phyloP scores from a whole-genome alignment of 1,284 basidiomycete genomes.

The Ustilago esculenta region DNA sequence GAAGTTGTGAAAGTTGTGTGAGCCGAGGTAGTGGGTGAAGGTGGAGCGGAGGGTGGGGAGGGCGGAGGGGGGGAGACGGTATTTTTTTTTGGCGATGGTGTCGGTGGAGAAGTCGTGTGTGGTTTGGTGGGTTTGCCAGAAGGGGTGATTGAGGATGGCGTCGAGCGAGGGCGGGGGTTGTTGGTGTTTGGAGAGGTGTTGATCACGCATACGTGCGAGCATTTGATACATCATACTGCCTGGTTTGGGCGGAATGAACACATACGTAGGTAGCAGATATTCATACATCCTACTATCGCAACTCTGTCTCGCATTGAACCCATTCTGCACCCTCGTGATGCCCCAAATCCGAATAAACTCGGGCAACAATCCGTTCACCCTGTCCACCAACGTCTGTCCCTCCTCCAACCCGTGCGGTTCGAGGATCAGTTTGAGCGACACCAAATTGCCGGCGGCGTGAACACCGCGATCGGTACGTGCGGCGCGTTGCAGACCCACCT shows the following conservation, averaged over 20 bases:
- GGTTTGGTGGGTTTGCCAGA: slow-evolving; percentile 57
- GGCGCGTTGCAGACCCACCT: slow-evolving; percentile 86
- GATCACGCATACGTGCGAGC: slow-evolving; percentile 35
- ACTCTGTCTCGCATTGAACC: slow-evolving; percentile 83
- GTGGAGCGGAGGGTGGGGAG: slow-evolving; percentile 53
- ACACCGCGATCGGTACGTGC: slow-evolving; percentile 97
- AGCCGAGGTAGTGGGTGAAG: slow-evolving; percentile 51
- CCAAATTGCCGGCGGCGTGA: slow-evolving; percentile 92
- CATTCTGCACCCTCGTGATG: slow-evolving; percentile 85
- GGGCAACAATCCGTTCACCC: slow-evolving; percentile 86
- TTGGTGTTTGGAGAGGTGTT: slow-evolving; percentile 18
- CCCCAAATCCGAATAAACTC: slow-evolving; percentile 92
- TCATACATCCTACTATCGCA: slow-evolving; percentile 92
- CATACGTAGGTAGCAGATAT: slow-evolving; percentile 94
- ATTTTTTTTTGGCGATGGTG: slow-evolving; percentile 56
- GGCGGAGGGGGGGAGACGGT: slow-evolving; percentile 39
- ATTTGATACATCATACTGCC: slow-evolving; percentile 67
- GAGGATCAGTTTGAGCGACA: slow-evolving; percentile 65
- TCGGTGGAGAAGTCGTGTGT: slow-evolving; percentile 49
- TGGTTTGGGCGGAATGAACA: slow-evolving; percentile 89
- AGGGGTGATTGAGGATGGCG: slow-evolving; percentile 55
- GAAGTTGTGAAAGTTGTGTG: slow-evolving; percentile 92
- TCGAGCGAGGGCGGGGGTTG: slow-evolving; percentile 7
- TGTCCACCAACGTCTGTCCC: slow-evolving; percentile 72
- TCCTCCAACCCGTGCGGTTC: slow-evolving; percentile 67